Base-by-base conservation (phyloP, 2,329 filamentous ascomycete species). In the Fusarium sp. region DNA sequence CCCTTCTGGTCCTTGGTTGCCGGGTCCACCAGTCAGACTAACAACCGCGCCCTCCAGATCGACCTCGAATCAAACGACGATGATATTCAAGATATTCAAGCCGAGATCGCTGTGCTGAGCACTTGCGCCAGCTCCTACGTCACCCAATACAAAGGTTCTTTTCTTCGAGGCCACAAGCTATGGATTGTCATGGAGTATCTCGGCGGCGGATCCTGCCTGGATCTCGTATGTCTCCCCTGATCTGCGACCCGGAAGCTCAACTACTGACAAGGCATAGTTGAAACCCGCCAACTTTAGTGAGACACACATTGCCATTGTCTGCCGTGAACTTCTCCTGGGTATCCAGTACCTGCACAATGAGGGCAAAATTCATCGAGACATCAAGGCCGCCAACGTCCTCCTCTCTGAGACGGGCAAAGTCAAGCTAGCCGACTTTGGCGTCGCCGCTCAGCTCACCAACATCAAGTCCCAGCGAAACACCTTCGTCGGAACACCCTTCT, bases 181-280 rank as follows among this genome's bases (percentile, higher is more conserved):
- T 99, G 97, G 97, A 99, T 99, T 80, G 95, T 98, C 68, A 99
- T 99, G 97, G 97, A 99, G 84, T 99, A 93, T 80, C 87, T 99
- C 13, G 97, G 97, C 7, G 97, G 97, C 73, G 97, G 97, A 45
- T 98, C 97, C 20, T 98, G 97, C 82, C 88, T 98, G 74, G 97
- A 99, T 82, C 84, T 99, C 87, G 94, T 97, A 89, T 79, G 87
- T 65, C 40, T 63, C 29, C 58, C 16, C 36, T 47, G 22, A 27
- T 36, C 50, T 42, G 40, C n/a, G n/a, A 18, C 8, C 58, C 35
- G 35, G 6, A 27, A 65, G 62, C 42, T 29, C 31, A 45, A 40
- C 35, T 45, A 52, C 64, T 76, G 27, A 65, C 63, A 31, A 27
- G 66, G 47, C 36, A 65, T 82, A 97, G 94, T 88, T 98, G 73